Conservation (phyloP, 768 basidiomycete genomes). For the Thelephora aurantiotincta region DNA sequence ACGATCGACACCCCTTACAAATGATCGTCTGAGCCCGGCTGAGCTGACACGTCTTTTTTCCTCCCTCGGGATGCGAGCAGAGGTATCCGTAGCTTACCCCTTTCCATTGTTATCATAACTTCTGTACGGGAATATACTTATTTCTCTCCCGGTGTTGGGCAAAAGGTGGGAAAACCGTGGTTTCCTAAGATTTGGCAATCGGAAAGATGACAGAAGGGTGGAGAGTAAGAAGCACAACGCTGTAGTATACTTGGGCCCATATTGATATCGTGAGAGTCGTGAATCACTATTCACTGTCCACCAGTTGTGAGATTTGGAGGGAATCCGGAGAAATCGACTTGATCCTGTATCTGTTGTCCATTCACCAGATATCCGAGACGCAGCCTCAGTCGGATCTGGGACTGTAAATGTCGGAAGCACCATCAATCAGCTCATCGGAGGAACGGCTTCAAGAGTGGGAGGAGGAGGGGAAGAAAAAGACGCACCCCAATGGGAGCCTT, state of each 20-base stretch:
- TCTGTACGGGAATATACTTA: background rate
- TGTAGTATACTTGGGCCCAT: no score
- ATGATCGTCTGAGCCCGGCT: conserved; percentile 47
- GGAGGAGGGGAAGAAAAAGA: background rate
- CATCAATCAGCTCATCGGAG: background rate
- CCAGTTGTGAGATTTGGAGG: conserved; percentile 54
- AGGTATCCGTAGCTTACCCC: no score
- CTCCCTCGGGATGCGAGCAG: background rate
- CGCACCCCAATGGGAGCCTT: conserved; percentile 74
- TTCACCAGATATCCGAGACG: conserved; percentile 66
- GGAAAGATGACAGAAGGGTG: background rate
- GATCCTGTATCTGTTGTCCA: conserved; percentile 71
- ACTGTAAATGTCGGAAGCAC: conserved; percentile 27
- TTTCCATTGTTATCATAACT: no score
- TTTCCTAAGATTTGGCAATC: background rate
- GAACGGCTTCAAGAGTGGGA: conserved; percentile 7
- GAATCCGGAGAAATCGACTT: conserved; percentile 89
- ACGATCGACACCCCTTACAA: conserved; percentile 73
- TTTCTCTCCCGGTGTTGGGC: no score
- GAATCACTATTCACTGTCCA: conserved; percentile 16
- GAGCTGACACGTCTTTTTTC: background rate
- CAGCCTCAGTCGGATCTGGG: conserved; percentile 70
- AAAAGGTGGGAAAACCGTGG: no score
- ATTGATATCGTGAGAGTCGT: no score
- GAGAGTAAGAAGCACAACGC: background rate